Conservation (phyloP, 2,329 filamentous ascomycete species). For the Scopulariopsis brevicaulis region DNA sequence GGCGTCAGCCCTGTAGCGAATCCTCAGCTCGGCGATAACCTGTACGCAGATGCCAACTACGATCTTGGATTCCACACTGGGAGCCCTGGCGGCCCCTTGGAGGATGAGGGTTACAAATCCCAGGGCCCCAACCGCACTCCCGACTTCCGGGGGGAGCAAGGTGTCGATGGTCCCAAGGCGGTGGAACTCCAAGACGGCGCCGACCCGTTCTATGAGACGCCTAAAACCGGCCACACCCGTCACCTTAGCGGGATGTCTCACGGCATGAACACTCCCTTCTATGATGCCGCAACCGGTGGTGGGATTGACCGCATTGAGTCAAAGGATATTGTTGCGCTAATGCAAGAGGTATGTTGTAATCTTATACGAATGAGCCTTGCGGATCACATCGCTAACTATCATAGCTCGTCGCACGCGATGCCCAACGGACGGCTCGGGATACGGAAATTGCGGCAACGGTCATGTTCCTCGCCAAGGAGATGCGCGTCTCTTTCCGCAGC, state of each 20-base stretch:
- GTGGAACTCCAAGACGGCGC: slow-evolving; percentile 41
- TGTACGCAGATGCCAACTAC: slow-evolving; percentile 20
- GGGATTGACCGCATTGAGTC: slow-evolving; percentile 89
- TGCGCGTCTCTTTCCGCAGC: slow-evolving; percentile 92
- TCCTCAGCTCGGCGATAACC: slow-evolving; percentile 36
- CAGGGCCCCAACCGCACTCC: slow-evolving; percentile 49
- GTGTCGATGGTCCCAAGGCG: slow-evolving; percentile 20
- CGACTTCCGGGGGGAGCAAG: slow-evolving; percentile 31
- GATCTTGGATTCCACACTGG: slow-evolving; percentile 4
- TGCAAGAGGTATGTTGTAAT: slow-evolving; percentile 68
- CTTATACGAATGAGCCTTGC: not conserved
- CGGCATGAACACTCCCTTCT: slow-evolving; percentile 79
- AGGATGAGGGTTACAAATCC: slow-evolving; percentile 86
- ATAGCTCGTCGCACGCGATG: slow-evolving; percentile 85
- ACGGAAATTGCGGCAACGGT: slow-evolving; percentile 93
- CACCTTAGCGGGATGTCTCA: slow-evolving; percentile 85
- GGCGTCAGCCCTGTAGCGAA: slow-evolving; percentile 51
- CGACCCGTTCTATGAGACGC: slow-evolving; percentile 52
- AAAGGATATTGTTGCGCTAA: slow-evolving; percentile 90
- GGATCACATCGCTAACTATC: slow-evolving; percentile 12
- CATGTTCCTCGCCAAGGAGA: slow-evolving; percentile 87
- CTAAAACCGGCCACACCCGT: slow-evolving; percentile 43
- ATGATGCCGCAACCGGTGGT: slow-evolving; percentile 77
- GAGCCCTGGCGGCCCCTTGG: slow-evolving; percentile 1
- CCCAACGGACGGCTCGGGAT: slow-evolving; percentile 88